Base-by-base conservation (phyloP, 2,329 filamentous ascomycete species). In the Magnaporthiopsis poae region DNA sequence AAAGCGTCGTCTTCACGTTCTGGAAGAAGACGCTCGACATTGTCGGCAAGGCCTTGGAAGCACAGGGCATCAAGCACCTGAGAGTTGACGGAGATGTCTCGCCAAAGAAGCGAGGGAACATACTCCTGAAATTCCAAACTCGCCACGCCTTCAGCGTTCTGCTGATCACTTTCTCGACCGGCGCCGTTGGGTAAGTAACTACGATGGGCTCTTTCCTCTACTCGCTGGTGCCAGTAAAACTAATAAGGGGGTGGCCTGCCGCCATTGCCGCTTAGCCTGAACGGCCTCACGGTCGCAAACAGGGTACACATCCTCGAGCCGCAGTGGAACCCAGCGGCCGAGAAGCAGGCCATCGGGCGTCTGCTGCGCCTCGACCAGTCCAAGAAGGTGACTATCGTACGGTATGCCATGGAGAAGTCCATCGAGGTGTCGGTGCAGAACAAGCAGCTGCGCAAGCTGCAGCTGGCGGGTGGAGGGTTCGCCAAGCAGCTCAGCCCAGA, bases 281-380 rank as follows among this genome's bases (percentile, higher is more conserved):
- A 62, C 61, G 61, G 61, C 35, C 61, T 63, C 15, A 63, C 73
- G 0, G 70, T 81, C 63, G 73, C 66, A 27, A 69, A 66, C 62
- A 67, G 66, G 31, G 66, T 68, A 36, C 65, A 67, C 65, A 66
- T 70, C 33, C 52, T 70, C 31, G 68, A 70, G 56, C 69, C 67
- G 7, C 69, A 69, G 46, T 69, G 69, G 66, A 70, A 69, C 52
- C 68, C 67, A 2, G 65, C 66, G 36, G 69, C 68, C 18, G 68
- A 69, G 59, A 67, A 65, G 59, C 69, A 70, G 29, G 69, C 69
- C 56, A 68, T 70, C n/a, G 69, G 67, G 7, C 63, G 69, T 2
- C 66, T 65, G 27, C 65, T 70, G 29, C 68, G 69, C 3, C 59
- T 70, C 13, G 52, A 62, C 15, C 68, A 68, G 59, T 60, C 31